Percentiles rank a stretch among this genome's conserved stretches.
phyloP scores from a whole-genome alignment of 257 asterid species.

The Solanum phureja region DNA sequence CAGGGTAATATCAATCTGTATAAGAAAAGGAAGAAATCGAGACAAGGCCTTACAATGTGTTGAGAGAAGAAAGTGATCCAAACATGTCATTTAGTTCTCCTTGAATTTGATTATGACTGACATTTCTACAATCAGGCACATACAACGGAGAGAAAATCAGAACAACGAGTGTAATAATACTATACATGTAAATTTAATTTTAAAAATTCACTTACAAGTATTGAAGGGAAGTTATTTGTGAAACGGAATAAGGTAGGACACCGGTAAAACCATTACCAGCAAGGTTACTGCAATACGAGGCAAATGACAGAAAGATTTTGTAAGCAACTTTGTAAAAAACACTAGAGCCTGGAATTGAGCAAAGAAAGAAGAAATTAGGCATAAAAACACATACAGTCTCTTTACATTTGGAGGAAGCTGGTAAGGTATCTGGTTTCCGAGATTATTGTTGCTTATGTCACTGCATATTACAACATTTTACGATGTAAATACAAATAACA shows the following conservation, averaged over 20 bases:
- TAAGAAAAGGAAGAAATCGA: background rate
- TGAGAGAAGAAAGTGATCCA: conserved; percentile 50
- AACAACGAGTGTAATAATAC: background rate
- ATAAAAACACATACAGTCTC: conserved; percentile 45
- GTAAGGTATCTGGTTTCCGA: conserved; percentile 64
- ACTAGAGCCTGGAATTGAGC: background rate
- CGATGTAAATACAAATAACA: background rate
- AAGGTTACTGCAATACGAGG: conserved; percentile 49
- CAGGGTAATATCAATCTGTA: background rate
- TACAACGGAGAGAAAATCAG: background rate
- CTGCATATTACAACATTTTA: conserved; percentile 38
- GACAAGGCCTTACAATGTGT: conserved; percentile 56
- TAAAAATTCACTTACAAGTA: conserved; percentile 48
- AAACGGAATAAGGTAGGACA: conserved; percentile 66
- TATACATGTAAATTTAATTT: background rate
- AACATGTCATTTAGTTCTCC: conserved; percentile 53
- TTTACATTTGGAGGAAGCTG: conserved; percentile 69
- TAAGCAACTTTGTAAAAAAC: background rate
- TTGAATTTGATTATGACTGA: conserved; percentile 63
- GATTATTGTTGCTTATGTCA: conserved; percentile 74
- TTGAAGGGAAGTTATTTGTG: conserved; percentile 50
- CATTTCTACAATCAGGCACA: conserved; percentile 36
- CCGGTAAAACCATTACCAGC: conserved; percentile 64
- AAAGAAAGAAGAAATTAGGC: background rate
- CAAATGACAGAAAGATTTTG: background rate